Conservation (phyloP, 306 rosid genomes). For the Echinosophora koreensis region DNA sequence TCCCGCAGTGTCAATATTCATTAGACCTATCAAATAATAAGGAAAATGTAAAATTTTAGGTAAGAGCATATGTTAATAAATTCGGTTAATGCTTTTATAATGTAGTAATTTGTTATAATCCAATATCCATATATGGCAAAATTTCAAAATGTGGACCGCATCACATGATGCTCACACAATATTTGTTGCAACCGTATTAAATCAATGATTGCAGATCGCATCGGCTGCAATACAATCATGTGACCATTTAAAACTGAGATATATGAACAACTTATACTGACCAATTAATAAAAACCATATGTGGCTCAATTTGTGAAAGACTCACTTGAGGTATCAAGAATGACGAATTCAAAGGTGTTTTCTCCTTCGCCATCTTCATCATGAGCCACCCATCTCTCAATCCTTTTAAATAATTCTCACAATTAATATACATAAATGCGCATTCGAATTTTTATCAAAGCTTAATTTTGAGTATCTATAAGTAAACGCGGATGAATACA, state of each 20-base stretch:
- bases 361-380: slow-evolving; percentile 48
- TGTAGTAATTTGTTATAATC: not conserved
- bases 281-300: too few relatives aligned
- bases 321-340: slow-evolving; percentile 77
- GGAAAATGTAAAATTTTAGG: not conserved
- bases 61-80: not conserved
- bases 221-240: too few relatives aligned
- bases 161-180: too few relatives aligned
- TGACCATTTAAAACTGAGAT: too few relatives aligned
- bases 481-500: not conserved
- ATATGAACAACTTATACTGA: too few relatives aligned
- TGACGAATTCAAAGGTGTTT: slow-evolving; percentile 44
- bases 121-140: too few relatives aligned
- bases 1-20: slow-evolving; percentile 75
- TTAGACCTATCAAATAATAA: slow-evolving; percentile 55
- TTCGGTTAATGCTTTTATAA: not conserved
- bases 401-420: slow-evolving; percentile 44
- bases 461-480: not conserved
- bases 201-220: too few relatives aligned
- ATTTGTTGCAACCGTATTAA: too few relatives aligned
- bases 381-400: slow-evolving; percentile 54
- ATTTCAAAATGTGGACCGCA: not conserved
- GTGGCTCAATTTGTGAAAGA: slow-evolving; percentile 8
- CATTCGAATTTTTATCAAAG: not conserved
- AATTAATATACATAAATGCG: not conserved